phyloP scores from a whole-genome alignment of 768 basidiomycete genomes.

The Tubosaeta sp. region DNA sequence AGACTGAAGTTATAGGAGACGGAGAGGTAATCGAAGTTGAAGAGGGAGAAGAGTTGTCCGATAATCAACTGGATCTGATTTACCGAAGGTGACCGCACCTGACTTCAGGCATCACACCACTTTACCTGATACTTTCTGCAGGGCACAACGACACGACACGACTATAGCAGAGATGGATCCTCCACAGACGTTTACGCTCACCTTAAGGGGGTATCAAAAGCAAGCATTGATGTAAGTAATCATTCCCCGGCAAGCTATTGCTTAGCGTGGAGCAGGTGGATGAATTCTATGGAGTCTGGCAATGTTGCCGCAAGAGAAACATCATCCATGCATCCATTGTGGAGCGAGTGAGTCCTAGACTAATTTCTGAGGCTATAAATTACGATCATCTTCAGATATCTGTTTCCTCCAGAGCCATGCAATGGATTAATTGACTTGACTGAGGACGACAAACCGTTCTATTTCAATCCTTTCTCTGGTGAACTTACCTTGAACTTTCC shows the following conservation, averaged over 20 bases:
- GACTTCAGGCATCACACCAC: neutral
- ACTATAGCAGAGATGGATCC: constrained; percentile 81
- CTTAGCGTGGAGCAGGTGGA: constrained; percentile 60
- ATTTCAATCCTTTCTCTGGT: constrained; percentile 89
- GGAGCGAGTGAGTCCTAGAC: constrained; percentile 69
- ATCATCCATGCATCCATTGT: constrained; percentile 84
- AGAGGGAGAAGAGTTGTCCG: constrained; percentile 75
- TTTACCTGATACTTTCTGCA: constrained; percentile 28
- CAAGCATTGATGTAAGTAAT: constrained; percentile 74
- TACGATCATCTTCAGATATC: constrained; percentile 48
- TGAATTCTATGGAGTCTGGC: constrained; percentile 82
- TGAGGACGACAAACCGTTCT: constrained; percentile 73
- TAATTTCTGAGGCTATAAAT: neutral
- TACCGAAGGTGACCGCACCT: constrained; percentile 63
- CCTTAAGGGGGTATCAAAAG: constrained; percentile 84
- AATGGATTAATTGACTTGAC: constrained; percentile 73
- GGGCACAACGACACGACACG: constrained; percentile 80
- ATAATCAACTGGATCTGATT: constrained; percentile 77
- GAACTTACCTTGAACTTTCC: constrained; percentile 87
- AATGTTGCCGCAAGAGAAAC: constrained; percentile 64
- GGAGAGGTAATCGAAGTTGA: constrained; percentile 83
- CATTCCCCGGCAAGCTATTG: neutral
- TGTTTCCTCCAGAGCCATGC: constrained; percentile 59
- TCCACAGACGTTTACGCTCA: constrained; percentile 66
- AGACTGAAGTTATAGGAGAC: constrained; percentile 71